Conservation (phyloP, 2,329 filamentous ascomycete species). For the Corynespora cassiicola region DNA sequence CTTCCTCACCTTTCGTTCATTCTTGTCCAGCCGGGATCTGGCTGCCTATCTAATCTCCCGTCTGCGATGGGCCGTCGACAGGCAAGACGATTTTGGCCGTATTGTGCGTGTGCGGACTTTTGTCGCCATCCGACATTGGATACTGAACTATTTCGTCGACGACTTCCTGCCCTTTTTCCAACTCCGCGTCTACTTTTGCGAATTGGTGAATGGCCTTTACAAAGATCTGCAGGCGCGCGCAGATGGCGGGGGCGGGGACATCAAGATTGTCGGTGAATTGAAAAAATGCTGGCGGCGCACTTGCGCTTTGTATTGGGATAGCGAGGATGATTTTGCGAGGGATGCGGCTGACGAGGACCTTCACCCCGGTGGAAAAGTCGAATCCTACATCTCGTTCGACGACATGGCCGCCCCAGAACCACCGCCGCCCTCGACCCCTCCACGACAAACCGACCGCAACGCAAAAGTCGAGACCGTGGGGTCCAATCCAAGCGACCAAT, state of each 20-base stretch:
- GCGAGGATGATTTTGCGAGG: slow-evolving; percentile 65
- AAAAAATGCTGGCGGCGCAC: slow-evolving; percentile 98
- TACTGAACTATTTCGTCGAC: slow-evolving; percentile 95
- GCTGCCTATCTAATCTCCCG: slow-evolving; percentile 85
- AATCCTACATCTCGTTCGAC: slow-evolving; percentile 27
- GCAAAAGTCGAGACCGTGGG: slow-evolving; percentile 41
- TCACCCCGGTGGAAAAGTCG: slow-evolving; percentile 75
- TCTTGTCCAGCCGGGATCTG: slow-evolving; percentile 78
- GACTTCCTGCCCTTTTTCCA: slow-evolving; percentile 83
- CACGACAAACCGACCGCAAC: slow-evolving; percentile 28
- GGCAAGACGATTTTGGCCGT: slow-evolving; percentile 82
- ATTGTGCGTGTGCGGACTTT: slow-evolving; percentile 96
- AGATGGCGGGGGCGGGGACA: slow-evolving; percentile 64
- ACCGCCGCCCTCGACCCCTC: slow-evolving; percentile 28
- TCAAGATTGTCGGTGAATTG: slow-evolving; percentile 91
- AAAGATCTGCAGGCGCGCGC: slow-evolving; percentile 57
- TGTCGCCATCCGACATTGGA: slow-evolving; percentile 95
- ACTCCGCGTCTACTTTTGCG: slow-evolving; percentile 79
- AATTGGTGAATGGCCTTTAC: slow-evolving; percentile 73
- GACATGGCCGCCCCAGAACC: slow-evolving; percentile 19
- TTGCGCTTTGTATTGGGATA: slow-evolving; percentile 89
- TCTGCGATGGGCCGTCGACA: slow-evolving; percentile 82
- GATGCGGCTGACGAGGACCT: slow-evolving; percentile 72
- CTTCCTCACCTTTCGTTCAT: slow-evolving; percentile 92
- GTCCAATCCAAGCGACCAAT: slow-evolving; percentile 46